Evolutionary conservation across 2,329 filamentous ascomycete genomes (phyloP), one percentile per base, ranked within the genome.

Genomic region (Ceratocystis alfenasii): DNA sequence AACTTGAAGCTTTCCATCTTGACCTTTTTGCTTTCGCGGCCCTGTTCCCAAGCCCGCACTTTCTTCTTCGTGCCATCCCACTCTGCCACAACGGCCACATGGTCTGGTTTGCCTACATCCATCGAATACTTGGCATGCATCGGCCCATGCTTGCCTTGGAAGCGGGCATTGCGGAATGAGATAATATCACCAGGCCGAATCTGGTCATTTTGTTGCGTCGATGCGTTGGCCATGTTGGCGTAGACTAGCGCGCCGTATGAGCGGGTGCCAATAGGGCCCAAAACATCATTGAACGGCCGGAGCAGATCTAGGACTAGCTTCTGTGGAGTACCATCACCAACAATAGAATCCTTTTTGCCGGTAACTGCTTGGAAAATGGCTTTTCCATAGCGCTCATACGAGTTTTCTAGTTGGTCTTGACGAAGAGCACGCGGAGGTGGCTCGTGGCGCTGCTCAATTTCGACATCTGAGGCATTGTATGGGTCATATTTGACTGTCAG

Each of bases 31-130:
- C 86, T 92, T 78, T 97, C 93, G 15, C 93, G 80, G 0, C 93
- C 93, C 74, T 99, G 94, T 75, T 97, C 94, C 89, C 90, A 97
- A 1, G 87, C 92, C 33, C 92, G 80, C 30, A 99, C 87, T 81
- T 97, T 96, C 82, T 96, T 96, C 83, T 96, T 96, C 50, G 90
- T 95, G 2, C 94, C 94, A 74, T 99, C 94, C 94, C 94, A 99
- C 74, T 99, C 94, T 8, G 90, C 84, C 3, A 99, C 93, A 1
- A 99, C 79, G 1, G 84, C 94, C 0, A 97, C 93, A 72, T 99
- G 94, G 69, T 93, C 90, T 3, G 84, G 84, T 74, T 90, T 94
- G 69, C 91, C 92, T 0, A 96, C 89, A 70, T 99, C 94, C 64
- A 85, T 79, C 62, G 81, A 87, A 75, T 99, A 99, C 75, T 96